Evolutionary conservation across 2,329 filamentous ascomycete genomes (phyloP).

Genomic region (Rutstroemia sp.): DNA sequence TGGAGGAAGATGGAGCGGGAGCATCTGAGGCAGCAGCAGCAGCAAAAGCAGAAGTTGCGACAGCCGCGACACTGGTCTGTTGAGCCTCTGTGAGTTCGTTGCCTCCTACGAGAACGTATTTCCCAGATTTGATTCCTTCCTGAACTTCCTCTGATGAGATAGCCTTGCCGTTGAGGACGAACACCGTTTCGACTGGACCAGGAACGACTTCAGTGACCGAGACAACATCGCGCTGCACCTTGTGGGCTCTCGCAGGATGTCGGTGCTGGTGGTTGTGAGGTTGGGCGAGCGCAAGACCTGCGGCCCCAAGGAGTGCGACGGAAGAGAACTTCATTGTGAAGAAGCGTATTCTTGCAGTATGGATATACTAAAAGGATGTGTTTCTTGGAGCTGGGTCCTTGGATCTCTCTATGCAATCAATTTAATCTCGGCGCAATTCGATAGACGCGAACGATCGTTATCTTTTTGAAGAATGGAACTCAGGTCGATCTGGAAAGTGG

Average conservation of each 20-base stretch:
- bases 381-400: background rate
- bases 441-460: background rate
- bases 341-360: slow-evolving; percentile 26
- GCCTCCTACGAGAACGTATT: slow-evolving; percentile 59
- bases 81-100: slow-evolving; percentile 42
- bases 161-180: slow-evolving; percentile 57
- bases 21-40: slow-evolving; percentile 18
- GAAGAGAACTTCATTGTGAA: slow-evolving; percentile 30
- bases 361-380: slow-evolving; percentile 15
- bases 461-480: background rate
- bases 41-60: too few species aligned
- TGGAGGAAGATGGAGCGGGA: slow-evolving; percentile 14
- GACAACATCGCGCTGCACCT: slow-evolving; percentile 37
- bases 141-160: slow-evolving; percentile 60
- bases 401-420: background rate
- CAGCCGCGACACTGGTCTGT: slow-evolving; percentile 18
- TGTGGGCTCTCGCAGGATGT: slow-evolving; percentile 48
- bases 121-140: slow-evolving; percentile 62
- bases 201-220: slow-evolving; percentile 38
- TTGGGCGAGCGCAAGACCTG: slow-evolving; percentile 48
- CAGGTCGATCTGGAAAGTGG: slow-evolving; percentile 6
- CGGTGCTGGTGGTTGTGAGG: slow-evolving; percentile 53
- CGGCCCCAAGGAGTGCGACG: slow-evolving; percentile 27
- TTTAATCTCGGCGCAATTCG: background rate
- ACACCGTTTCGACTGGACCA: slow-evolving; percentile 60